A percentile compares a stretch with the other conserved stretches of the same genome.
phyloP scores from a whole-genome alignment of 768 basidiomycete species.

The Lyophyllum shimeji region DNA sequence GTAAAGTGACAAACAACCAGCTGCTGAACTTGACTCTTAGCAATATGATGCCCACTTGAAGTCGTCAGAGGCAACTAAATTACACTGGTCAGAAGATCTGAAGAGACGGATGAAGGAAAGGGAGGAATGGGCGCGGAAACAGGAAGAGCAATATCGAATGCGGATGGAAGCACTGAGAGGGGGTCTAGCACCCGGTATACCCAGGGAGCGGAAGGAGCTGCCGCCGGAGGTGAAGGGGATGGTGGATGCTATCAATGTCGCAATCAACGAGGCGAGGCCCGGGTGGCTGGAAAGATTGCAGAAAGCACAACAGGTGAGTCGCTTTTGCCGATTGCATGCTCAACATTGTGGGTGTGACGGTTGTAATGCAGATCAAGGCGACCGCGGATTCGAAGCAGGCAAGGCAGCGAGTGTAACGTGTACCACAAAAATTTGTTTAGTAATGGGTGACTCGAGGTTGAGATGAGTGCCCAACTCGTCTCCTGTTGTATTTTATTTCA shows the following conservation, averaged over 20 bases:
- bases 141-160: conserved; percentile 47
- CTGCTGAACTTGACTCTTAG: conserved; percentile 25
- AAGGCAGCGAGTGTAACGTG: conserved; percentile 12
- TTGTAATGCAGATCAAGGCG: conserved; percentile 14
- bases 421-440: neutral
- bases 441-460: neutral
- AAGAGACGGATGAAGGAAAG: conserved; percentile 46
- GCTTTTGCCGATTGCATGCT: neutral
- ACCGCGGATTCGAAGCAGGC: conserved; percentile 12
- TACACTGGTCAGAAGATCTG: conserved; percentile 37
- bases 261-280: conserved; percentile 55
- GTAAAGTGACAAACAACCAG: neutral
- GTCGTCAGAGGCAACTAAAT: conserved; percentile 22
- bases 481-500: conserved; percentile 6
- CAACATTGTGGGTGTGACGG: neutral
- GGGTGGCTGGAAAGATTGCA: conserved; percentile 61
- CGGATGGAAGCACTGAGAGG: conserved; percentile 45
- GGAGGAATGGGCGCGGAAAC: conserved; percentile 52
- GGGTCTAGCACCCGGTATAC: conserved; percentile 33
- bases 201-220: conserved; percentile 37
- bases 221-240: conserved; percentile 49
- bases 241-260: conserved; percentile 50
- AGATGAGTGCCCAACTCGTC: neutral
- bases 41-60: conserved; percentile 47
- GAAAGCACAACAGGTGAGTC: conserved; percentile 48